Evolutionary conservation across 2,329 filamentous ascomycete genomes (phyloP), one percentile per base, ranked within the genome.

Genomic region (Didymellaceae sp.): DNA sequence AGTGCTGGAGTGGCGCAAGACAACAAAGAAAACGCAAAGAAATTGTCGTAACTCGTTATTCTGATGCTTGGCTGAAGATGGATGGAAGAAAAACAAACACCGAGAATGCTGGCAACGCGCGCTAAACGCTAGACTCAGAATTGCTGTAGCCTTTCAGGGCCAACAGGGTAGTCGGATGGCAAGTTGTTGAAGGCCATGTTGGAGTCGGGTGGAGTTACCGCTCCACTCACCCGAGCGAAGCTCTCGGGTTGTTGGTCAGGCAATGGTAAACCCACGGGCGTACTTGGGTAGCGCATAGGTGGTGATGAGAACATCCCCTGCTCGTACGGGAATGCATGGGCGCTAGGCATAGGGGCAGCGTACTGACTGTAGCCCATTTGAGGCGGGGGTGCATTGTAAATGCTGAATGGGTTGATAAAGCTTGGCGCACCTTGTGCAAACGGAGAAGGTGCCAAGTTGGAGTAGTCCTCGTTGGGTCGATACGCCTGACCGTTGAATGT

Each of bases 1-100:
- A 54, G 52, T 51, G 58, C 54, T 54, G 53, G 49, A 57, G 46
- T 25, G 37, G 33, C 25, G n/a, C 26, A 33, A 33, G 30, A 38
- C 31, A 44, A 48, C 1, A 18, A 25, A 45, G 9, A 40, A 41
- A 22, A 6, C 17, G 1, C 1, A 41, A 25, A 32, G 14, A 17
- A 37, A 41, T 32, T 10, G 18, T 52, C 33, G 34, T 28, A 10
- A 40, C 14, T 44, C 44, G 44, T 47, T 26, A 35, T 20, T 16
- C 8, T 3, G 13, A 43, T 46, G 30, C 47, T n/a, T 18, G 42
- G 16, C 32, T 14, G 24, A 25, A 31, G 11, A n/a, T 4, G 20
- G 22, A 32, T n/a, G 48, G 9, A 28, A 13, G 26, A 39, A 40
- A 3, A 52, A 25, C 34, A 28, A 39, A 52, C 43, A 47, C 43